Base-by-base conservation (phyloP, 1,139 yeast species). In the Debaryomyces subglobosus region DNA sequence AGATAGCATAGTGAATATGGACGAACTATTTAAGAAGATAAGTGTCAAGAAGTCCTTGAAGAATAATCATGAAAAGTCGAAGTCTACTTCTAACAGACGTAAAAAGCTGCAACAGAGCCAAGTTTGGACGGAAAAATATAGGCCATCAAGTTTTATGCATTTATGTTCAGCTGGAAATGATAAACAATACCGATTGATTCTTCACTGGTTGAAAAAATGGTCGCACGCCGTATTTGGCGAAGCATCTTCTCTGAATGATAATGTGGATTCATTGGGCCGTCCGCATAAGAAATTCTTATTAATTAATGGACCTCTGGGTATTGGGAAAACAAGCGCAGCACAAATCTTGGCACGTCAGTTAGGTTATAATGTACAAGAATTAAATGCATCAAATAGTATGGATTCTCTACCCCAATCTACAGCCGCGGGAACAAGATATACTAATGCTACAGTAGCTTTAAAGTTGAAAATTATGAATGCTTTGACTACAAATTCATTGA, bases 311-410 rank as follows among this genome's bases (percentile, higher is more conserved):
- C 96, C 97, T 0, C 92, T 97, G 0, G 99, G 99, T 1, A 78
- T 89, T n/a, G 99, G 99, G 5, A 94, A 94, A 64, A 94, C 99
- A 0, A 83, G 96, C 0, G 85, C 91, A 3, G 91, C 95, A 0
- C 97, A 92, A 63, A 79, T 90, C 1, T 78, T 91, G 34, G 96
- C 96, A 4, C 78, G 77, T 44, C 96, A 89, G 55, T 80, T 89
- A 42, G 96, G 96, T 0, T 94, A 87, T 63, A 82, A 84, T 43
- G 81, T 89, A 0, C 79, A 88, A 58, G 99, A 94, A 61, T 78
- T 92, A 54, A 94, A 94, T 67, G 97, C 99, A 1, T 85, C 96
- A 57, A 97, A 94, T 64, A 72, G 77, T 56, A 68, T 73, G 73
- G 77, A 74, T 47, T 56, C 69, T 1, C 51, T 69, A 23, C 70